Base-by-base conservation (phyloP, 306 rosid species). In the Echinosophora koreensis region DNA sequence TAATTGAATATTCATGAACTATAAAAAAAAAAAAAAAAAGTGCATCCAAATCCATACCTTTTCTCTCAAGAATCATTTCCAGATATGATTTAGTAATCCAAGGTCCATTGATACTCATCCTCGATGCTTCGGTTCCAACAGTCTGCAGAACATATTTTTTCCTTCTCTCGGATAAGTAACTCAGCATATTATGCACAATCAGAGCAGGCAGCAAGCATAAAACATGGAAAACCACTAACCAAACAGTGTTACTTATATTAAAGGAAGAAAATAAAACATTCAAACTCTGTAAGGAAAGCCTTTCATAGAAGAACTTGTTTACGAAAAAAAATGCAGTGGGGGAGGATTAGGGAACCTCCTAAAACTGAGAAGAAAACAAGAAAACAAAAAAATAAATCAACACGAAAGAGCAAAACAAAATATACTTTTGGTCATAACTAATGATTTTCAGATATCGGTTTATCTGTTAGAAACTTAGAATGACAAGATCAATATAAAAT, bases 71-170 rank as follows among this genome's bases (percentile, higher is more conserved):
- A 89, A 92, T 95, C 97, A 95, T 86, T 84, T 95, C 99, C 70
- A 95, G 91, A 82, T 95, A 95, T 71, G 99, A 95, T 79, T 95
- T 95, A 57, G 97, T 95, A 77, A 95, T 86, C 99, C 99, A 95
- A 74, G 97, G 93, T 69, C 92, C 97, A 77, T 39, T 73, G 56
- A 90, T 84, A 44, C 91, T 88, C 90, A 95, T 83, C 85, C 87
- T 89, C 85, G 85, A 77, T 68, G 91, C 97, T 87, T 95, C 97
- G 56, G 88, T 88, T 85, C 99, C 99, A 74, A 95, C 99, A 14
- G 92, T 92, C 99, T 95, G 88, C 83, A 85, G 63, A 79, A 47
- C 68, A 56, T 2, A 72, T 17, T 58, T 42, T 47, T 55, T 44
- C 11, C 80, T 27, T 65, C 38, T 57, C 51, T 75, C 14, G 11